Conservation (phyloP, 1,139 yeast species). For the Suzukiozyma palmioleophila region DNA sequence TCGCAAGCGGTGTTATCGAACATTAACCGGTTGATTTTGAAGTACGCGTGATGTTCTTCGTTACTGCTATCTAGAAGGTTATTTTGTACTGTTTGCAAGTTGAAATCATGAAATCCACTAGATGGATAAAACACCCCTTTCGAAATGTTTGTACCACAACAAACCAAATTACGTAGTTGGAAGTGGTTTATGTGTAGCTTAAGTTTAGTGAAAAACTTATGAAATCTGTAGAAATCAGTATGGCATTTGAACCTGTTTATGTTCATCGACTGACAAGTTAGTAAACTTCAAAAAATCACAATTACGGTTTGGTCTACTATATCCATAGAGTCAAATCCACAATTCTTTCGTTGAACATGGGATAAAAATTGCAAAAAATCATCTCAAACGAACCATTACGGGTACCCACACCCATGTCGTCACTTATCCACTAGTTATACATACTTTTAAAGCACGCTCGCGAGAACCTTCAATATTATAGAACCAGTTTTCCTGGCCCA, state of each 20-base stretch:
- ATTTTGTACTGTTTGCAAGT: slow-evolving; percentile 20
- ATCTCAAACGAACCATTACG: too few relatives aligned
- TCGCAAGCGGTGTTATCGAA: slow-evolving; percentile 20
- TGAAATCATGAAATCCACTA: slow-evolving; percentile 32
- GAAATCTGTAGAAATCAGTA: slow-evolving; percentile 36
- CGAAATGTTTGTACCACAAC: slow-evolving; percentile 33
- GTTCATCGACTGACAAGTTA: slow-evolving; percentile 23
- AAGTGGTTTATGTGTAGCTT: slow-evolving; percentile 53
- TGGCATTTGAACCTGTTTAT: slow-evolving; percentile 16
- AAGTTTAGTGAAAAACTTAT: slow-evolving; percentile 39
- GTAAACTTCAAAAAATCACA: slow-evolving; percentile 6
- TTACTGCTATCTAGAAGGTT: slow-evolving; percentile 8
- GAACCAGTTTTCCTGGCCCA: slow-evolving; percentile 37
- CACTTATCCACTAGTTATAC: slow-evolving; percentile 11
- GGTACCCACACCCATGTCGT: too few relatives aligned
- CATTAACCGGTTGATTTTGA: slow-evolving; percentile 33
- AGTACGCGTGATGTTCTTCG: slow-evolving; percentile 29
- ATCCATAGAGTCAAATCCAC: slow-evolving; percentile 7
- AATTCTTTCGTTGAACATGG: too few relatives aligned
- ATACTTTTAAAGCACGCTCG: slow-evolving; percentile 28
- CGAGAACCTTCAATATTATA: slow-evolving; percentile 35
- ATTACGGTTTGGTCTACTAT: neutral
- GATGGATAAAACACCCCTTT: slow-evolving; percentile 41
- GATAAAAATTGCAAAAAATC: too few relatives aligned
- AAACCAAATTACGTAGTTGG: slow-evolving; percentile 51